Evolutionary conservation across 2,329 filamentous ascomycete species (phyloP), one percentile per base, ranked within the genome.

Genomic region (Sodiomyces alkalinus): DNA sequence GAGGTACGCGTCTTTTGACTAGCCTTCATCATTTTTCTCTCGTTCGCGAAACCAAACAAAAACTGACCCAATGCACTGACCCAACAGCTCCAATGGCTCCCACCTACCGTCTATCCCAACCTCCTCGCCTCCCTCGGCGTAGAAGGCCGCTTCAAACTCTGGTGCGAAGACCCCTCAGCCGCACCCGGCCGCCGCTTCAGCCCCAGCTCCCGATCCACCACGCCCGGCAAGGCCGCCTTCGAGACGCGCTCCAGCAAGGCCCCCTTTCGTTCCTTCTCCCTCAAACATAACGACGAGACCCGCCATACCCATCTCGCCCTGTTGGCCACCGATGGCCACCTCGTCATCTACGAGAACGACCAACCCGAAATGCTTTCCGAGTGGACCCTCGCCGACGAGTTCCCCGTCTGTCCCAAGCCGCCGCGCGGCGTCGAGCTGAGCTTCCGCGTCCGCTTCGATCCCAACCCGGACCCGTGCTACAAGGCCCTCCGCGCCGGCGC

Each of bases 61-160:
- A 13, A 26, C 28, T 31, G 14, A 32, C 24, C 24, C 39, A 35
- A 33, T 20, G n/a, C n/a, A n/a, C n/a, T n/a, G n/a, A n/a, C n/a
- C n/a, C 7, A 26, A 27, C 45, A 87, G 81, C 74, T 92, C 30
- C 82, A 90, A 63, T 96, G 87, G 86, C 80, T 92, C 32, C 82
- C 85, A 1, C 80, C 85, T 0, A 87, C 81, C 37, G 75, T 90
- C 34, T 90, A 90, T 40, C 83, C 72, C 20, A 74, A 90, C 46
- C 71, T 92, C 42, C 62, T 96, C 41, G 86, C 78, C 32, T 92
- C 80, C 30, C 79, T 94, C 34, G 83, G 81, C 37, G 80, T 87
- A 44, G 87, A 94, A 44, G 82, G 87, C 44, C 76, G 77, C 50
- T 83, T 92, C 60, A 82, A 85, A 48, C 65, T 96, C 39, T 96